Evolutionary conservation across 202 grass and related monocot species (phyloP).

Genomic region (Miscanthus sacchariflorus): DNA sequence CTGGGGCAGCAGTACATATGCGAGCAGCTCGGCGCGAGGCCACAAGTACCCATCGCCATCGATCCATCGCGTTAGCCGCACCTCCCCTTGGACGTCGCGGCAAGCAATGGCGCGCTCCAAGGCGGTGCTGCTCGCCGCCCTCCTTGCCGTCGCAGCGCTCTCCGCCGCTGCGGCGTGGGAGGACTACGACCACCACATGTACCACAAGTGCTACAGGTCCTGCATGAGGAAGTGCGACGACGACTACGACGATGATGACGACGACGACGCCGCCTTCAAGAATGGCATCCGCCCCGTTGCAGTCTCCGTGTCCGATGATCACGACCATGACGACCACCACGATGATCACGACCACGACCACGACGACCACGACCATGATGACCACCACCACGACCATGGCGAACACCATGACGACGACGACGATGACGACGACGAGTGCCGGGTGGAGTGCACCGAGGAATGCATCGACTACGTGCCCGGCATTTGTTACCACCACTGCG

Average conservation of each 20-base stretch:
- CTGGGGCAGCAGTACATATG: neutral
- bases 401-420: neutral
- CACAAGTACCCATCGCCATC: neutral
- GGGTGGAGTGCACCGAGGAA: neutral
- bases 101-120: slow-evolving; percentile 18
- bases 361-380: neutral
- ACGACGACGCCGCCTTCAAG: neutral
- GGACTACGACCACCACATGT: slow-evolving; percentile 26
- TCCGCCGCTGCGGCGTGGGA: neutral
- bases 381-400: neutral
- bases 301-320: neutral
- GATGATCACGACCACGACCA: neutral
- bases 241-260: slow-evolving; percentile 2
- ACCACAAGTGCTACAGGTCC: slow-evolving; percentile 37
- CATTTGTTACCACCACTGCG: slow-evolving; percentile 23
- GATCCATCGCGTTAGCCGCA: neutral
- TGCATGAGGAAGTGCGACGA: slow-evolving; percentile 35
- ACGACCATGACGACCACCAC: neutral
- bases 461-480: slow-evolving; percentile 37
- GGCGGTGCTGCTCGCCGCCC: slow-evolving; percentile 9
- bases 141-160: slow-evolving; percentile 32
- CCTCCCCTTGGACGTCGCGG: neutral
- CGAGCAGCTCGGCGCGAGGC: neutral
- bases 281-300: neutral
- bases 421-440: neutral